A percentile compares a stretch with the other conserved stretches of the same genome.
phyloP scores from a whole-genome alignment of 2,329 filamentous ascomycete species.

The Fusarium nurragi region DNA sequence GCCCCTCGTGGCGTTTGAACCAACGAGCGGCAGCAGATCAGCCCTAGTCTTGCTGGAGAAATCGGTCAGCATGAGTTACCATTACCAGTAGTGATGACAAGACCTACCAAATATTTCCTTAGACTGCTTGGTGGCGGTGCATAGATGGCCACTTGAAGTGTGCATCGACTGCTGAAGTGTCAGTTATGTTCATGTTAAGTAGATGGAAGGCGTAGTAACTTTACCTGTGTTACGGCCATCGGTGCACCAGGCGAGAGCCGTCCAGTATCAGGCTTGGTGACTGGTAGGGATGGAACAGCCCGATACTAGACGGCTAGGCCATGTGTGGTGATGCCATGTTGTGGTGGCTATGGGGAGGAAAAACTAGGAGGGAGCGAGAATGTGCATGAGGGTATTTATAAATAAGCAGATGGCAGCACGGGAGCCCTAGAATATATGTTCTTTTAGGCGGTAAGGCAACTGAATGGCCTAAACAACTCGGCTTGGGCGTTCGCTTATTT shows the following conservation, averaged over 20 bases:
- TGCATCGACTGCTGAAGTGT: neutral
- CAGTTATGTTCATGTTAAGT: neutral
- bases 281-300: neutral
- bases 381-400: neutral
- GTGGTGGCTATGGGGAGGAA: neutral
- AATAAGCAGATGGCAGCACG: neutral
- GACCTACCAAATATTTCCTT: constrained; percentile 1
- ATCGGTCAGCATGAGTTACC: neutral
- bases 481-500: neutral
- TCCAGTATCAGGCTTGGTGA: neutral
- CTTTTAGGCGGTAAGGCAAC: neutral
- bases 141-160: neutral
- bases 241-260: neutral
- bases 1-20: too few relatives aligned
- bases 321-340: neutral
- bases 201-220: neutral
- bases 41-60: neutral
- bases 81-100: neutral
- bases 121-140: neutral
- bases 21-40: neutral
- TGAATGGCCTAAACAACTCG: neutral
- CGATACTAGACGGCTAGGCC: neutral
- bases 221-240: neutral
- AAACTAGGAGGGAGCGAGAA: neutral
- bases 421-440: neutral